phyloP scores from a whole-genome alignment of 371 early-diverging fungal species.

The Saksenaea oblongispora region DNA sequence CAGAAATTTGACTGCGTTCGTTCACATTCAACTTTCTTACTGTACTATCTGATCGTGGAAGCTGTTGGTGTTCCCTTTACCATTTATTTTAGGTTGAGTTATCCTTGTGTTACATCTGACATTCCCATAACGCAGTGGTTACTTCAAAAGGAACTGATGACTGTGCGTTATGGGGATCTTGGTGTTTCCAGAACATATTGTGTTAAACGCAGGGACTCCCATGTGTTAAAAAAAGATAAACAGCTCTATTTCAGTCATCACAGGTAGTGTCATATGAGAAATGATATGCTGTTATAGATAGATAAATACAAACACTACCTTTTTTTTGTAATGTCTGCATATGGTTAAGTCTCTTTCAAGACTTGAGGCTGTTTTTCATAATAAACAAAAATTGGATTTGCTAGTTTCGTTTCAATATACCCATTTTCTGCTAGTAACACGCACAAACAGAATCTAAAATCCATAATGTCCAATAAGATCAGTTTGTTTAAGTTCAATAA shows the following conservation, averaged over 20 bases:
- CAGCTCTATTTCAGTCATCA: not conserved
- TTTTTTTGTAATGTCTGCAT: no score
- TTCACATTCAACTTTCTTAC: not conserved
- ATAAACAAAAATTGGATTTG: no score
- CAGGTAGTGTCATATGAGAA: not conserved
- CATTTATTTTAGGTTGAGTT: not conserved
- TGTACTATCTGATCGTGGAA: not conserved
- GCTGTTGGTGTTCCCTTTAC: not conserved
- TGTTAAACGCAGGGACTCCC: not conserved
- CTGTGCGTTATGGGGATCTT: not conserved
- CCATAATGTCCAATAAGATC: no score
- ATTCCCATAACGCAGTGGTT: not conserved
- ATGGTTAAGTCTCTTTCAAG: no score
- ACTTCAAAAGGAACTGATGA: not conserved
- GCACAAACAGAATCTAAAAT: no score
- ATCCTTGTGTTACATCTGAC: not conserved
- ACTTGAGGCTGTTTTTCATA: no score
- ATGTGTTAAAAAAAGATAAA: not conserved
- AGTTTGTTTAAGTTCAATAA: not conserved
- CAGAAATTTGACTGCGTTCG: not conserved
- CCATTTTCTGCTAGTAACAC: no score
- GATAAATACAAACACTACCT: not conserved
- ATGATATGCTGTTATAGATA: not conserved
- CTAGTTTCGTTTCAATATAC: no score
- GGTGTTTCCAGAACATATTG: not conserved